Percentiles rank a stretch among this genome's conserved stretches.
Evolutionary conservation across 176 grass and related monocot species (phyloP).

Genomic region (Rhynchospora tenuis): DNA sequence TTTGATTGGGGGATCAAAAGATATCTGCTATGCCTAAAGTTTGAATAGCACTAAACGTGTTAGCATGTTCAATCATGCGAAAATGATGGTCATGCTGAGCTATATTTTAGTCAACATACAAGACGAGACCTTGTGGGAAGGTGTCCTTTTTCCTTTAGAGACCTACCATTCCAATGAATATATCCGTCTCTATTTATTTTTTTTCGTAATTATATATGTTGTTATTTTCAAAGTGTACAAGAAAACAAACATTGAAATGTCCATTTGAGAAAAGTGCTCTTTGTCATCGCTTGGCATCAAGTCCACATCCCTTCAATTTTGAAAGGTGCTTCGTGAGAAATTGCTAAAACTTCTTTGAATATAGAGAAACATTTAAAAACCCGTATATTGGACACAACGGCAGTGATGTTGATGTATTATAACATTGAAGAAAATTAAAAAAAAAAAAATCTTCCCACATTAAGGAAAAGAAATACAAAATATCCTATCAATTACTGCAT

Average conservation of each 20-base stretch:
- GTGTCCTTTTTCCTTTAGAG: background rate
- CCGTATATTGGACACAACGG: background rate
- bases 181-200: background rate
- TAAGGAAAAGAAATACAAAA: background rate
- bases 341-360: background rate
- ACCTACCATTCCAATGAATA: background rate
- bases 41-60: constrained; percentile 5
- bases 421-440: background rate
- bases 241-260: background rate
- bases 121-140: background rate
- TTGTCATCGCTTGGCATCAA: background rate
- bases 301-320: background rate
- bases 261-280: background rate
- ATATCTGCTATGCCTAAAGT: background rate
- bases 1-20: background rate
- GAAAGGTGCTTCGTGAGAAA: background rate
- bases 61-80: background rate
- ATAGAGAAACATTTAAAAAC: background rate
- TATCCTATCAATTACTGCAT: background rate
- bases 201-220: background rate
- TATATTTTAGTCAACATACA: background rate
- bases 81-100: background rate
- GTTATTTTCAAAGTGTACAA: background rate
- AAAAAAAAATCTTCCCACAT: background rate
- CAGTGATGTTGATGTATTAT: background rate